Evolutionary conservation across 2,329 filamentous ascomycete species (phyloP).

Genomic region (Stachybotrys chlorohalonatus): DNA sequence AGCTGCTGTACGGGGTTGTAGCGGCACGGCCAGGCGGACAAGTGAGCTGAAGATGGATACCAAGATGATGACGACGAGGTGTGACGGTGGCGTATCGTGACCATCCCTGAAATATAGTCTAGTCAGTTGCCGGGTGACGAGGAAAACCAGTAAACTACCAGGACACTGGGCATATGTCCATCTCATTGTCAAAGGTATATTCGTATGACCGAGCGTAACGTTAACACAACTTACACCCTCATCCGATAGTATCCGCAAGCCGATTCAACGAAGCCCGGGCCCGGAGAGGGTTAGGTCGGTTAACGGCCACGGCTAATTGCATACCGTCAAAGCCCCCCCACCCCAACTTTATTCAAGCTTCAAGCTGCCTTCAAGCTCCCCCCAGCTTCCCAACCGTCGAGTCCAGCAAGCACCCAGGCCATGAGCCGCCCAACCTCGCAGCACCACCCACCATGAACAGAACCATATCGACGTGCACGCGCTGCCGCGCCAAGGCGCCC

Average conservation of each 20-base stretch:
- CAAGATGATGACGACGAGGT: not conserved
- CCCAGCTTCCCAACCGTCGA: not conserved
- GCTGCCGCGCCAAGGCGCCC: conserved; percentile 10
- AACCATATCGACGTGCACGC: conserved; percentile 12
- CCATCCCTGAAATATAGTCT: not conserved
- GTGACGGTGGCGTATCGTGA: too few relatives aligned
- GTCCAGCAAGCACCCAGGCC: conserved; percentile 1
- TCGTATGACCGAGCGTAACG: too few relatives aligned
- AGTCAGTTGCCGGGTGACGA: too few relatives aligned
- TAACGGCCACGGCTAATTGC: conserved; percentile 1
- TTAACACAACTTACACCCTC: not conserved
- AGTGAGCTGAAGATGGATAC: too few relatives aligned
- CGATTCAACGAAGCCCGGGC: not conserved
- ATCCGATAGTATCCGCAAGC: not conserved
- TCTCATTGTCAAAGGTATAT: not conserved
- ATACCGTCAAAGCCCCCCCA: not conserved
- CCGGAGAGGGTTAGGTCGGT: not conserved
- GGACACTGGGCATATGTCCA: not conserved
- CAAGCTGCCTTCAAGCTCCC: not conserved
- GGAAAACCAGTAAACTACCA: not conserved
- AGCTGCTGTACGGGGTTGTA: not conserved
- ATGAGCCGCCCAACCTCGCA: conserved; percentile 11
- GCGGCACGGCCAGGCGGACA: not conserved
- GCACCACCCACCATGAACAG: conserved; percentile 20
- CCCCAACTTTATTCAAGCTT: not conserved